Evolutionary conservation across 495 filamentous ascomycete genomes (phyloP).

Genomic region (Mycothermus thermophilus): DNA sequence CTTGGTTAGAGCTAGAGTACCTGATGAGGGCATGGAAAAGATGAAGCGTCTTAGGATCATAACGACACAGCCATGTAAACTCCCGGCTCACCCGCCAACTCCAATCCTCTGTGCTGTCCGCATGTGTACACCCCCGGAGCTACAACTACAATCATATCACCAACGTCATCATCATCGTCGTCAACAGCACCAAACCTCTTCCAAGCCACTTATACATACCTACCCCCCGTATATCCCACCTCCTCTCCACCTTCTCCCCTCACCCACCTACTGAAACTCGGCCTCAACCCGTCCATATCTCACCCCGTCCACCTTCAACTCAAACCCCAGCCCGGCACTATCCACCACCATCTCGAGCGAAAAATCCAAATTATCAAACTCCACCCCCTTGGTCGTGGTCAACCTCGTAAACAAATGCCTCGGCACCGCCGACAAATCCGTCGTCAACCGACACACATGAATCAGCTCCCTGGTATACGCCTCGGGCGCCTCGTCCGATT

Average conservation of each 20-base stretch:
- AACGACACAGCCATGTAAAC: no score
- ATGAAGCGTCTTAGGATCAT: no score
- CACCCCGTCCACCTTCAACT: conserved; percentile 59
- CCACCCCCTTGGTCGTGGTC: conserved; percentile 56
- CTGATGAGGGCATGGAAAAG: no score
- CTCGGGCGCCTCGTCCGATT: conserved; percentile 46
- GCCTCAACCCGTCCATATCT: conserved; percentile 58
- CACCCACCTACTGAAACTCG: conserved; percentile 41
- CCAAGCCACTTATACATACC: not conserved
- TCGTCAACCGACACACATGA: conserved; percentile 64
- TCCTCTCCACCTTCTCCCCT: not conserved
- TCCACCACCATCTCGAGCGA: conserved; percentile 64
- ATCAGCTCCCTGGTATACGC: conserved; percentile 43
- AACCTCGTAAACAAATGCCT: conserved; percentile 49
- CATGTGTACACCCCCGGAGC: no score
- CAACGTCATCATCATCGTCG: no score
- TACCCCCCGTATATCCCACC: not conserved
- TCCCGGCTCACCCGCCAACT: no score
- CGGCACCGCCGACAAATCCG: conserved; percentile 56
- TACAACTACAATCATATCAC: no score
- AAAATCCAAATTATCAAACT: conserved; percentile 65
- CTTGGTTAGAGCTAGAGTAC: no score
- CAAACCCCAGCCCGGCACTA: conserved; percentile 55
- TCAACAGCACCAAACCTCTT: no score
- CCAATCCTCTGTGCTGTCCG: no score